Conservation (phyloP, 331 rosid species). For the Acacia concinna region DNA sequence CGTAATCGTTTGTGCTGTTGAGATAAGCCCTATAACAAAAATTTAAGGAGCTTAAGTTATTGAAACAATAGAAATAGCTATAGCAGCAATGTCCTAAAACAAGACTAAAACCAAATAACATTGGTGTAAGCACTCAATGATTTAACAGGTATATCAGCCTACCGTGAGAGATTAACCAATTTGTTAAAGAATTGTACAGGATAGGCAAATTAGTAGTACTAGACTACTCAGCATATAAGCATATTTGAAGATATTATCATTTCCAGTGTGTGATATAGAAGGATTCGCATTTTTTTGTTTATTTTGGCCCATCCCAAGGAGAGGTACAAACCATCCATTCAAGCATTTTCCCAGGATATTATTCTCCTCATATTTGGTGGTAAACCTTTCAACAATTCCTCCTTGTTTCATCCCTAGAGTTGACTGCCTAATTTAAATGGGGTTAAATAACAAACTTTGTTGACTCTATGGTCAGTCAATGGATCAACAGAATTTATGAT, state of each 20-base stretch:
- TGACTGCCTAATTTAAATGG: neutral
- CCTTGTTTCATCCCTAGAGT: neutral
- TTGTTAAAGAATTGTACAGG: neutral
- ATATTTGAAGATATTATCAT: slow-evolving; percentile 16
- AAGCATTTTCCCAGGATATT: neutral
- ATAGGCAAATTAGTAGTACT: neutral
- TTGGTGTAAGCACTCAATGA: neutral
- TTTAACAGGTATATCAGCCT: slow-evolving; percentile 22
- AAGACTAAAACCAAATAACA: slow-evolving; percentile 20
- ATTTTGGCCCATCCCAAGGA: neutral
- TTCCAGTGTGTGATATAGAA: neutral
- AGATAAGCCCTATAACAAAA: slow-evolving; percentile 77
- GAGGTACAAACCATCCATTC: neutral
- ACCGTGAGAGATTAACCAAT: slow-evolving; percentile 13
- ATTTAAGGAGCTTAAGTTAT: slow-evolving; percentile 23
- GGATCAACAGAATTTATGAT: neutral
- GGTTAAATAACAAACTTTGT: neutral
- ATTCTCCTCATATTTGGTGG: neutral
- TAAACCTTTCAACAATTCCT: neutral
- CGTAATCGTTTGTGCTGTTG: slow-evolving; percentile 91
- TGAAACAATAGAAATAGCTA: slow-evolving; percentile 3
- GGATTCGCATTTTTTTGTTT: too few relatives aligned
- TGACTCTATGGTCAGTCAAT: neutral
- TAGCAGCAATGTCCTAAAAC: slow-evolving; percentile 12
- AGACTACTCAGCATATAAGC: slow-evolving; percentile 23